Percentiles rank a stretch among this genome's conserved stretches.
These are phyloP conservation scores for Blastocladiella emersonii DNA, from an alignment of 371 early-diverging fungal genomes.

Conservation along the genomic window DNA sequence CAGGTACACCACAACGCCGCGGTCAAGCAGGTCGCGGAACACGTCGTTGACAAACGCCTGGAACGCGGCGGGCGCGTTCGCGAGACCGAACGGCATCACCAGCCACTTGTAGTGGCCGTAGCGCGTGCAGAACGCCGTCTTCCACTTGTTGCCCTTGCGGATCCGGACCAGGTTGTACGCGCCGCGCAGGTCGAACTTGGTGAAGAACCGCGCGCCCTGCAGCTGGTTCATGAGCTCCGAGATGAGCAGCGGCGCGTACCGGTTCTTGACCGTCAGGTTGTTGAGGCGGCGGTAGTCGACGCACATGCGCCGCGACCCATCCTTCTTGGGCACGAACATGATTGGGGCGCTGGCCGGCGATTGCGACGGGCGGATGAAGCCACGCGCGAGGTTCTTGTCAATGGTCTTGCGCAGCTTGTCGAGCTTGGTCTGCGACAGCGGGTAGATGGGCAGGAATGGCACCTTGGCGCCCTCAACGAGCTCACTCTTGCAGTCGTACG, in stretches of 20 bases:
- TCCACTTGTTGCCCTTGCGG: slow-evolving; percentile 12
- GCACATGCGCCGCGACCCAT: slow-evolving; percentile 29
- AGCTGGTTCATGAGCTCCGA: slow-evolving; percentile 27
- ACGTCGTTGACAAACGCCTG: slow-evolving; percentile 23
- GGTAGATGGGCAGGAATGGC: no score
- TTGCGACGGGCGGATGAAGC: no score
- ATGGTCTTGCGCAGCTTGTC: no score
- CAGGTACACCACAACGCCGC: slow-evolving; percentile 28
- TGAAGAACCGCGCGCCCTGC: slow-evolving; percentile 20
- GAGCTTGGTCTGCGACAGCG: no score
- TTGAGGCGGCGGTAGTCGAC: slow-evolving; percentile 39
- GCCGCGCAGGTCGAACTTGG: slow-evolving; percentile 27
- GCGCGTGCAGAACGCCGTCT: slow-evolving; percentile 35
- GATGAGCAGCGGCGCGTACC: slow-evolving; percentile 25
- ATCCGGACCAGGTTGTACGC: slow-evolving; percentile 28
- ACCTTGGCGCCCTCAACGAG: no score
- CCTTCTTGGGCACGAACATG: slow-evolving; percentile 40
- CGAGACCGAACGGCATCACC: slow-evolving; percentile 37
- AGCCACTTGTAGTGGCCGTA: slow-evolving; percentile 28
- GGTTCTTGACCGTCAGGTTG: slow-evolving; percentile 22
- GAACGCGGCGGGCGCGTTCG: slow-evolving; percentile 29
- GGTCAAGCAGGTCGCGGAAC: slow-evolving; percentile 19
- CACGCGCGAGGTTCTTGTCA: no score
- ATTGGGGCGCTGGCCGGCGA: no score
- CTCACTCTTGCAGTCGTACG: no score